phyloP scores from a whole-genome alignment of 169 alveolate species.

The Theileria parva region DNA sequence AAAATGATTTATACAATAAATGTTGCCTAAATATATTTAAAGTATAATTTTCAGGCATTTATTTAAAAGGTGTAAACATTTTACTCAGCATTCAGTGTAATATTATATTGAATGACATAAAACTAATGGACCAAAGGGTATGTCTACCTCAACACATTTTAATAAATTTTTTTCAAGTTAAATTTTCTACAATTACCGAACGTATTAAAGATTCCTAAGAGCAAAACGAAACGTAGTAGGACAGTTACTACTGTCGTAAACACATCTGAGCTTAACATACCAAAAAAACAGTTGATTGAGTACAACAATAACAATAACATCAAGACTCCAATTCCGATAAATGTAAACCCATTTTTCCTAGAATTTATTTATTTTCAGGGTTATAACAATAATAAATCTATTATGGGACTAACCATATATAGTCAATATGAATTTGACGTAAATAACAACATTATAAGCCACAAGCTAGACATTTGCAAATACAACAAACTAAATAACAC shows the following conservation, averaged over 20 bases:
- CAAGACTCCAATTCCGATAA: slow-evolving; percentile 54
- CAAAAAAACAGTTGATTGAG: not conserved
- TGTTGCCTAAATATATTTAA: not conserved
- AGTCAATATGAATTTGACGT: slow-evolving; percentile 63
- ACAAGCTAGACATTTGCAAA: slow-evolving; percentile 27
- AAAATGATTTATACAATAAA: not conserved
- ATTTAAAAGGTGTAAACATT: slow-evolving; percentile 4
- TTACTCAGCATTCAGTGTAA: slow-evolving; percentile 6
- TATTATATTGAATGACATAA: not conserved
- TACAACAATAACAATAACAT: slow-evolving; percentile 11
- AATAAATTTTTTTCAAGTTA: not conserved
- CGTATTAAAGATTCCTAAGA: not conserved
- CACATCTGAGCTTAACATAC: not conserved
- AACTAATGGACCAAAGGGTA: not conserved
- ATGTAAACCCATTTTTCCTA: not conserved
- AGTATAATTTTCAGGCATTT: not conserved
- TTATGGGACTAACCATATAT: slow-evolving; percentile 61
- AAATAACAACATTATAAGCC: slow-evolving; percentile 38
- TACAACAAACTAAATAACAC: slow-evolving; percentile 6
- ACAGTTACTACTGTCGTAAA: not conserved
- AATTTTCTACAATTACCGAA: not conserved
- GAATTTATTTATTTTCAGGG: slow-evolving; percentile 9
- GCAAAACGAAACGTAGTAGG: not conserved
- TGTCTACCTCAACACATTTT: not conserved
- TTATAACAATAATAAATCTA: slow-evolving; percentile 38